Evolutionary conservation across 768 basidiomycete species (phyloP), one percentile per base, ranked within the genome.

Genomic region (Tylopilus vinaceipallidus): DNA sequence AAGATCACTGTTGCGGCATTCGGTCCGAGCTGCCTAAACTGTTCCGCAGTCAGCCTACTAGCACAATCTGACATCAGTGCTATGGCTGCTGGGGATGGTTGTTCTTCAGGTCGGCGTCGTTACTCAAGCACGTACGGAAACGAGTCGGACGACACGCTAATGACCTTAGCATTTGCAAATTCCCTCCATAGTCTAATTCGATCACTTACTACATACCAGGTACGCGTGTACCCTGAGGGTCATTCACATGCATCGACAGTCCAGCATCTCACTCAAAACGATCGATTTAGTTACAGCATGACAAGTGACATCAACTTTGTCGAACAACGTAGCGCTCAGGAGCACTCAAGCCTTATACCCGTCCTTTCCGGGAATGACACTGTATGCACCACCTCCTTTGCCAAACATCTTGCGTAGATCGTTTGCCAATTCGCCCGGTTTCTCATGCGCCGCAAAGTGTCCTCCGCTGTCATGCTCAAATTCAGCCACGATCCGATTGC

Each of bases 371-470:
- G 66, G 48, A 8, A 82, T 75, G 14, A 79, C 75, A 2, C 72
- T 72, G 52, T 71, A 77, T 3, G 78, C 78, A 29, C 73, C 72
- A 0, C 80, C 77, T 10, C 70, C 75, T 49, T 69, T 75, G 32
- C 75, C 75, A 62, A 82, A 84, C 80, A 83, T 83, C 55, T 69
- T 75, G 26, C 76, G 66, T 40, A 84, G 42, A 55, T 82, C 83
- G 1, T 55, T 69, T 0, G 70, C 81, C 14, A 85, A 67, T 3
- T 63, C 62, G 4, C 74, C 67, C 0, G 83, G 81, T 36, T 56
- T 63, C 54, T 84, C 82, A 52, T 75, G 59, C 0, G 82, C 74
- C 10, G 81, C 77, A 57, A 85, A 84, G 61, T 84, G 83, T 2
- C 83, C 82, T 5, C 83, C 82, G 6, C 59, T 59, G 1, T 68